These are phyloP conservation scores for Agroathelia rolfsii DNA, from an alignment of 1,284 basidiomycete genomes.

Conservation along the genomic window DNA sequence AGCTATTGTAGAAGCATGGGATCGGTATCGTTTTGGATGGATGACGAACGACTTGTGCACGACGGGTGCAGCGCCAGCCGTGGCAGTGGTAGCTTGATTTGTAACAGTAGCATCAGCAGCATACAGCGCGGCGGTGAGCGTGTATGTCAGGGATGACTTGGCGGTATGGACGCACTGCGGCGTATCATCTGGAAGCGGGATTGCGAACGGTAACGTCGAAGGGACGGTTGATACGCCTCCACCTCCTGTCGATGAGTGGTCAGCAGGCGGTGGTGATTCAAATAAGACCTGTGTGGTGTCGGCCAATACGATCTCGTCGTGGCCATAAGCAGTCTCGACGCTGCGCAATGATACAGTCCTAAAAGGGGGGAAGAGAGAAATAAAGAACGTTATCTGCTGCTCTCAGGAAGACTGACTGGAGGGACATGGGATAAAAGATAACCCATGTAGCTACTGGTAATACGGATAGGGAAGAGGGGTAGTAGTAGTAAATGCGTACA, in stretches of 20 bases:
- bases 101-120: constrained; percentile 37
- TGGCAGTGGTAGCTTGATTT: no score
- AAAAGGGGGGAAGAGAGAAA: constrained; percentile 7
- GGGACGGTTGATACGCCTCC: constrained; percentile 32
- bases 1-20: constrained; percentile 45
- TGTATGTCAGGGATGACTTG: constrained; percentile 56
- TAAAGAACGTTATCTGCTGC: constrained; percentile 6
- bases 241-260: constrained; percentile 20
- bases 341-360: constrained; percentile 60
- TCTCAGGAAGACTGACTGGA: constrained; percentile 6
- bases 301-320: constrained; percentile 48
- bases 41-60: constrained; percentile 51
- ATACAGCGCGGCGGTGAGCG: constrained; percentile 54
- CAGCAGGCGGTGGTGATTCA: no score
- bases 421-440: neutral
- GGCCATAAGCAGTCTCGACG: constrained; percentile 49
- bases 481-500: constrained; percentile 39
- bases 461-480: constrained; percentile 7
- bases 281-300: constrained; percentile 42
- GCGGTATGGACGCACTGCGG: constrained; percentile 69
- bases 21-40: constrained; percentile 64
- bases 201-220: constrained; percentile 62
- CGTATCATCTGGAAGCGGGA: constrained; percentile 62
- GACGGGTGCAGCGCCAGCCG: constrained; percentile 22
- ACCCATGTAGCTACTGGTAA: constrained; percentile 12